Evolutionary conservation across 306 rosid genomes (phyloP), one percentile per base, ranked within the genome.

Genomic region (Parietaria judaica): DNA sequence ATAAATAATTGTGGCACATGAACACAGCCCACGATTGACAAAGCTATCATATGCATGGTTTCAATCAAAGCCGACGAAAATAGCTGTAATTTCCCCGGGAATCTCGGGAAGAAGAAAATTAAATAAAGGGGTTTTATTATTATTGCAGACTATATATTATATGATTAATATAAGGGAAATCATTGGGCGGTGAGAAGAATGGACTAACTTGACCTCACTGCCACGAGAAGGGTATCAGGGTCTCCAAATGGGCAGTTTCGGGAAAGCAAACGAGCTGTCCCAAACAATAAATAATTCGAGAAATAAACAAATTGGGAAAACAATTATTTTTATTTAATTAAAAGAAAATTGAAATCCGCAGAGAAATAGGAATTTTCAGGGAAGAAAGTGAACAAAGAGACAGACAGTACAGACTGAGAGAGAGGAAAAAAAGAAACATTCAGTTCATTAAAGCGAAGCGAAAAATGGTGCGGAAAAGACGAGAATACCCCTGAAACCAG

Each of bases 81-180:
- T 55, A 36, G 11, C 23, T 46, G 63, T 36, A 51, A 56, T 66
- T 66, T 14, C 69, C 76, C 80, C 80, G 77, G 51, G 64, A 78
- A 56, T 78, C 72, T 57, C 70, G 79, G 78, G 43, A 17, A 43
- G 48, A 58, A 56, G 31, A 39, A 61, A 58, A 58, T 9, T 55
- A 57, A 39, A 49, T 16, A 58, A 7, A 53, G 54, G 3, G 4
- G 46, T 35, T 17, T 43, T 14, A 54, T 46, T 49, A 49, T 49
- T 23, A 23, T 23, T 23, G 31, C 31, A 23, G 31, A 23, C 31
- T 23, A 23, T 23, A 23, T 23, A 23, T 23, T 23, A 23, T 23
- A 23, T 23, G 31, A 23, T 23, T 23, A 23, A 23, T 23, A 23
- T 23, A 53, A 36, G 23, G 45, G 58, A 65, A 36, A 14, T 58